These are phyloP conservation scores for Aspergillus tanneri DNA, from an alignment of 2,329 filamentous ascomycete species.

Conservation along the genomic window DNA sequence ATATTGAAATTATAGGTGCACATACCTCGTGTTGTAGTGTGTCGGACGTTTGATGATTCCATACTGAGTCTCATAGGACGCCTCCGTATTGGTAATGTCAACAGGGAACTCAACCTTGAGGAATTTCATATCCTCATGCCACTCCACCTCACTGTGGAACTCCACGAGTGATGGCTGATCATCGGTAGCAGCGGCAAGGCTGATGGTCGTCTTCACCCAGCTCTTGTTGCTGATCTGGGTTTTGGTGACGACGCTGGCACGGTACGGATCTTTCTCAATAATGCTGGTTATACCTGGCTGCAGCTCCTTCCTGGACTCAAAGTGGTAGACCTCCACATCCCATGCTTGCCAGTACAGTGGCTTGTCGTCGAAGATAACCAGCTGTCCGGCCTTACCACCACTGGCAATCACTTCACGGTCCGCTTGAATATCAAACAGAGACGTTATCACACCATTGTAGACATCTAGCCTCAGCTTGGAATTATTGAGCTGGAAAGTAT, in stretches of 20 bases:
- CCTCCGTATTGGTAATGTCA: constrained; percentile 84
- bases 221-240: constrained; percentile 86
- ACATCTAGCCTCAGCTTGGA: constrained; percentile 72
- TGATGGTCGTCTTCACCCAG: constrained; percentile 83
- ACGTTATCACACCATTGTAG: constrained; percentile 74
- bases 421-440: constrained; percentile 71
- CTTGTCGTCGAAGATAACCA: constrained; percentile 96
- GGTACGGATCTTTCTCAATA: constrained; percentile 68
- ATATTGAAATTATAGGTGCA: constrained; percentile 13
- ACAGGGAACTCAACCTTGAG: constrained; percentile 98
- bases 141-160: constrained; percentile 84
- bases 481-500: constrained; percentile 77
- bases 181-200: constrained; percentile 66
- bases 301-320: constrained; percentile 80
- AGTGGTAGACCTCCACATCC: constrained; percentile 96
- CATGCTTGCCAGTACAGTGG: constrained; percentile 96
- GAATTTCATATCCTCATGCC: constrained; percentile 96
- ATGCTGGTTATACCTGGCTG: constrained; percentile 67
- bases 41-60: constrained; percentile 86
- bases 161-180: constrained; percentile 70
- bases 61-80: constrained; percentile 92
- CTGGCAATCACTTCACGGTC: constrained; percentile 75
- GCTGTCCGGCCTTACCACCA: constrained; percentile 77
- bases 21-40: constrained; percentile 87
- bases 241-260: constrained; percentile 77